Base-by-base conservation (phyloP, 202 grass and related monocot genomes). In the Cymbopogon flexuosus region DNA sequence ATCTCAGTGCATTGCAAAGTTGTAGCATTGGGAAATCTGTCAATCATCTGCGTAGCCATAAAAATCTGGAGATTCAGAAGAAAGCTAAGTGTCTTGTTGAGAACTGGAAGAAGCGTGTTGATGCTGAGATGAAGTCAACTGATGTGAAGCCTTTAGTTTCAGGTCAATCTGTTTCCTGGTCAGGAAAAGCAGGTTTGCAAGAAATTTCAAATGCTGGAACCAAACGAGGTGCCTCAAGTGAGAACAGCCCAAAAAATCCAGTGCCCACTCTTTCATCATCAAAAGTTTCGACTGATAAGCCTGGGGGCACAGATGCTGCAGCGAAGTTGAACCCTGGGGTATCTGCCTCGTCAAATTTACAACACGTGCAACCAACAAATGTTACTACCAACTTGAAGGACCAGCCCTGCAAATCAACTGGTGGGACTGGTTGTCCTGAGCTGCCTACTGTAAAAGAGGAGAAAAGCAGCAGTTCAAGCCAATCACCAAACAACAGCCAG, bases 381-480 rank as follows among this genome's bases (percentile, higher is more conserved):
- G 57, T 58, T 15, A 51, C 42, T 10, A 5, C 73, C 30, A 88
- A 76, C 49, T 62, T 21, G 10, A 93, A 90, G 81, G 90, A 93
- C 14, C 68, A 67, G 68, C 29, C 81, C 56, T 85, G 83, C 78
- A 97, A 88, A 83, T 76, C 78, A 52, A 76, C 66, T 65, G 76
- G 84, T 52, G 75, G 81, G 45, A 76, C 66, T 65, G 76, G 84
- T 52, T 72, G 81, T 85, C 45, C 84, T 42, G 91, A 92, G 65
- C 59, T 88, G 42, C 81, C 90, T 46, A 64, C 59, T 43, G 86
- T 92, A 43, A 91, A 85, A 81, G 95, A 94, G 68, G 96, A 99
- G 87, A 99, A 93, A 89, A 99, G 92, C 65, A 94, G 86, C 40
- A 90, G 84, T 68, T 98, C 92, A 7, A 91, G 92, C 81, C 95